Conservation (phyloP, 768 basidiomycete species). For the Galerina sulciceps region DNA sequence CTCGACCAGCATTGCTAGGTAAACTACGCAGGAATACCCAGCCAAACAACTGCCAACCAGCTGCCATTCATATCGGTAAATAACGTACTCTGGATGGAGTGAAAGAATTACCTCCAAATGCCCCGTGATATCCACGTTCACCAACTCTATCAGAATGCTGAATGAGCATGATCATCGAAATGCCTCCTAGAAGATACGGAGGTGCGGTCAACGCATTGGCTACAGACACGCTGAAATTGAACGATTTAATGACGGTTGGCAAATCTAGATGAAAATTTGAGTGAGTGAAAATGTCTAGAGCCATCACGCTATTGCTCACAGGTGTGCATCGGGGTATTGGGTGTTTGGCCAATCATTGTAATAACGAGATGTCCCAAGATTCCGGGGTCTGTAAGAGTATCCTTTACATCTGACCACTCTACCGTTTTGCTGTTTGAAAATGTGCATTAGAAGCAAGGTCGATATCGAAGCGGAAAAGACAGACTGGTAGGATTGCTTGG, state of each 20-base stretch:
- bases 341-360: slow-evolving; percentile 38
- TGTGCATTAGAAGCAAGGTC: neutral
- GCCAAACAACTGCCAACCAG: slow-evolving; percentile 40
- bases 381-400: slow-evolving; percentile 38
- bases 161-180: slow-evolving; percentile 34
- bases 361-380: slow-evolving; percentile 40
- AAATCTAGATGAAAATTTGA: slow-evolving; percentile 29
- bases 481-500: slow-evolving; percentile 42
- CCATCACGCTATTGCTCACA: slow-evolving; percentile 26
- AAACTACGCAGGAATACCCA: slow-evolving; percentile 40
- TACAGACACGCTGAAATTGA: slow-evolving; percentile 39
- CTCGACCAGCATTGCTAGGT: slow-evolving; percentile 28
- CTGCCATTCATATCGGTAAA: slow-evolving; percentile 14
- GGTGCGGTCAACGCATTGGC: slow-evolving; percentile 43
- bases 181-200: slow-evolving; percentile 39
- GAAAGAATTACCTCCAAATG: slow-evolving; percentile 32
- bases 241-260: slow-evolving; percentile 42
- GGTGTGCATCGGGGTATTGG: slow-evolving; percentile 38
- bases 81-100: neutral
- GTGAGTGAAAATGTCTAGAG: neutral
- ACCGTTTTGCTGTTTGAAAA: slow-evolving; percentile 30
- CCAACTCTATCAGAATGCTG: slow-evolving; percentile 35
- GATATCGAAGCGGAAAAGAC: slow-evolving; percentile 8
- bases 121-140: slow-evolving; percentile 39
- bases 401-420: slow-evolving; percentile 38